Percentiles rank a stretch among this genome's conserved stretches.
These are phyloP conservation scores for Nannizzia gypsea DNA, from an alignment of 2,329 filamentous ascomycete genomes.

Conservation along the genomic window DNA sequence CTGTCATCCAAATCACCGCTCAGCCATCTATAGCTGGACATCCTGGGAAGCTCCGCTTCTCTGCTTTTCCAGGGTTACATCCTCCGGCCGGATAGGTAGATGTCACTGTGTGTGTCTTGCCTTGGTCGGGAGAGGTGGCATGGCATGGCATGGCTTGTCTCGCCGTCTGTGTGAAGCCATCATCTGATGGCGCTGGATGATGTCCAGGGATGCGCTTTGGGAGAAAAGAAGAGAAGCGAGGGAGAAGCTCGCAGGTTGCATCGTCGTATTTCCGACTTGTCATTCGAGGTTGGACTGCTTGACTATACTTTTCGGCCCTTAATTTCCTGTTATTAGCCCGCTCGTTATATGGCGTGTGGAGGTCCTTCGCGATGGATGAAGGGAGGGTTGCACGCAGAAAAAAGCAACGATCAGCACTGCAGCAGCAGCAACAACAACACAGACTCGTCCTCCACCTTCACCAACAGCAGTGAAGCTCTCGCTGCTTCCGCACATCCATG, in stretches of 20 bases:
- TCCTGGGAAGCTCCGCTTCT: too few relatives aligned
- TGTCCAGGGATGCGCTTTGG: neutral
- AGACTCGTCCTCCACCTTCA: neutral
- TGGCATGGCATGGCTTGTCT: neutral
- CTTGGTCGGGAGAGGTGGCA: neutral
- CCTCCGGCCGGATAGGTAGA: neutral
- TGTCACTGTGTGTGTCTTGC: neutral
- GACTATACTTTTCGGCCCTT: too few relatives aligned
- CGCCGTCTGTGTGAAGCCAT: neutral
- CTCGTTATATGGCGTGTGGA: too few relatives aligned
- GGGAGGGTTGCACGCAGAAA: constrained; percentile 3
- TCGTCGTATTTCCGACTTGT: neutral
- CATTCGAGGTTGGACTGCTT: too few relatives aligned
- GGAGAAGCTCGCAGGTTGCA: neutral
- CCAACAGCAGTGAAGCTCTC: neutral
- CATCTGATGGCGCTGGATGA: neutral
- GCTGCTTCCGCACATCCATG: neutral
- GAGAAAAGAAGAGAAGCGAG: neutral
- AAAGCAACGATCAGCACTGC: neutral
- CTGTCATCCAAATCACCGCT: too few relatives aligned
- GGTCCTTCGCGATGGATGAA: too few relatives aligned
- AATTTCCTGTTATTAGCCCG: too few relatives aligned
- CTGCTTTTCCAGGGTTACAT: too few relatives aligned
- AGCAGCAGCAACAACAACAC: too few relatives aligned
- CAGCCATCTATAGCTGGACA: too few relatives aligned